Conservation (phyloP, 2,329 filamentous ascomycete species). For the Aspergillus sp. region DNA sequence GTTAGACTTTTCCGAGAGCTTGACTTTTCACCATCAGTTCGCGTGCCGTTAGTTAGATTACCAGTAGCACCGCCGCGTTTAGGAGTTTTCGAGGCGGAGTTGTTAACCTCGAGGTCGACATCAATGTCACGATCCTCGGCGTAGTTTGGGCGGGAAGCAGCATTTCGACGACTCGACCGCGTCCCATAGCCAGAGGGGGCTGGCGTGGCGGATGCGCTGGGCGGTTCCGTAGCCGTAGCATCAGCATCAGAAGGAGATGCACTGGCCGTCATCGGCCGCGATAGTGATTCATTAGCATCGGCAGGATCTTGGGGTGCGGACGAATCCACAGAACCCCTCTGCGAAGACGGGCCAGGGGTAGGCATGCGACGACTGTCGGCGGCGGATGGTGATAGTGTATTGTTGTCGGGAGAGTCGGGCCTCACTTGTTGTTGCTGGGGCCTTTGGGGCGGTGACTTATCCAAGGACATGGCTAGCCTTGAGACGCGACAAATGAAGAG, state of each 20-base stretch:
- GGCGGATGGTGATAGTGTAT: constrained; percentile 11
- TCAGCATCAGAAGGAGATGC: constrained; percentile 44
- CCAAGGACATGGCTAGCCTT: constrained; percentile 32
- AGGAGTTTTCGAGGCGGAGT: constrained; percentile 31
- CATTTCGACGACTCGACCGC: constrained; percentile 83
- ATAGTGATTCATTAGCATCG: constrained; percentile 37
- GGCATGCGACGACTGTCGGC: constrained; percentile 20
- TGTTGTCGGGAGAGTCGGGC: constrained; percentile 24
- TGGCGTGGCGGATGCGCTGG: constrained; percentile 51
- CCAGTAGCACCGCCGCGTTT: constrained; percentile 31
- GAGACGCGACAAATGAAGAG: constrained; percentile 20
- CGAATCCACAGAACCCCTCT: constrained; percentile 22
- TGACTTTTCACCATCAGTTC: constrained; percentile 39
- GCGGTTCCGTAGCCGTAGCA: constrained; percentile 33
- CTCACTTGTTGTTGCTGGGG: constrained; percentile 28
- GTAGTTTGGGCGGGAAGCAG: constrained; percentile 84
- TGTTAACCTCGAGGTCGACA: constrained; percentile 72
- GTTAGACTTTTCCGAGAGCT: constrained; percentile 42
- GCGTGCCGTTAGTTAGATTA: constrained; percentile 32
- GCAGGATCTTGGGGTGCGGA: constrained; percentile 19
- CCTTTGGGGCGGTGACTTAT: constrained; percentile 29
- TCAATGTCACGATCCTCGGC: constrained; percentile 92
- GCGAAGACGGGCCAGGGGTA: constrained; percentile 37
- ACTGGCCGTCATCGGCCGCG: constrained; percentile 46
- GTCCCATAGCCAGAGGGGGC: constrained; percentile 92